phyloP scores from a whole-genome alignment of 495 filamentous ascomycete species.

The Aspergillus mulundensis region DNA sequence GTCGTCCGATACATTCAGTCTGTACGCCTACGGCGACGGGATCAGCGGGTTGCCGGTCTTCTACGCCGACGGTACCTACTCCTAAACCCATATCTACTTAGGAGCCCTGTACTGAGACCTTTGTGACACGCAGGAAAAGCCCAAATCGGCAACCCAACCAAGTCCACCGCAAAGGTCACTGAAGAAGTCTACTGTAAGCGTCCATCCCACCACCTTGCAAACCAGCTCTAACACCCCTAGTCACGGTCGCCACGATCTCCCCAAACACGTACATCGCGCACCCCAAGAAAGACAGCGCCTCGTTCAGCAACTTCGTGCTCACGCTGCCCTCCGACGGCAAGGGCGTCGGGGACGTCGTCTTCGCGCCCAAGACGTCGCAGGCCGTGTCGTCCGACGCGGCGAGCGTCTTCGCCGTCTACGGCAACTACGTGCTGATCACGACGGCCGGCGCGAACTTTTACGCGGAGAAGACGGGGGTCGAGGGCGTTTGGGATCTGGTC shows the following conservation, averaged over 20 bases:
- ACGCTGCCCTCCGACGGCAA: not conserved
- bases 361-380: not conserved
- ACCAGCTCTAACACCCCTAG: not conserved
- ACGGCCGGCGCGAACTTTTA: slow-evolving; percentile 1
- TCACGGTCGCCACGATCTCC: not conserved
- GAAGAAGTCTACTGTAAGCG: slow-evolving; percentile 8
- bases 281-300: not conserved
- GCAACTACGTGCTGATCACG: not conserved
- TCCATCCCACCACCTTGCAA: not conserved
- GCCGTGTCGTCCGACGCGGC: not conserved
- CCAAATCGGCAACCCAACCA: not conserved
- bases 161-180: not conserved
- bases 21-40: slow-evolving; percentile 4
- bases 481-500: slow-evolving; percentile 1
- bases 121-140: slow-evolving; percentile 3
- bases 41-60: slow-evolving; percentile 1
- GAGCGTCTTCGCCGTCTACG: not conserved
- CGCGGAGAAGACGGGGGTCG: not conserved
- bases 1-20: not conserved
- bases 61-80: slow-evolving; percentile 1
- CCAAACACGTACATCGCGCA: slow-evolving; percentile 2
- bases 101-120: too few species aligned
- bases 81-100: not conserved
- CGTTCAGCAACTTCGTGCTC: not conserved
- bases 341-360: not conserved